Percentiles rank a stretch among this genome's conserved stretches.
Conservation (phyloP, 2,329 filamentous ascomycete genomes). For the Penicillium sp. region DNA sequence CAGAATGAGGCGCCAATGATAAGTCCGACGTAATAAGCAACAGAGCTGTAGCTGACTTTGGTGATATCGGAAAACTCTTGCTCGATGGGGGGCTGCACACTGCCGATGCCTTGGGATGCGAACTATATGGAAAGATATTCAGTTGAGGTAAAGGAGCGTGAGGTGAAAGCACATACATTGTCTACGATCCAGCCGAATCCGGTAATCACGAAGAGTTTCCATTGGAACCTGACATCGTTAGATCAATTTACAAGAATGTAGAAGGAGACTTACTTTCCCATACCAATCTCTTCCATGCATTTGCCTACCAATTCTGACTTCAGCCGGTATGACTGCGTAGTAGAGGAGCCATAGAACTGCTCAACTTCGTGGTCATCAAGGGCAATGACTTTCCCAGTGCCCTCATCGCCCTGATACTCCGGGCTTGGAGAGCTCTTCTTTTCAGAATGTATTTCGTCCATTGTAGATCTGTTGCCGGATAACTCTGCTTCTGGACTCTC, state of each 20-base stretch:
- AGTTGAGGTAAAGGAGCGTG: neutral
- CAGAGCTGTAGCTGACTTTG: constrained; percentile 33
- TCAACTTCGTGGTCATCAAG: constrained; percentile 31
- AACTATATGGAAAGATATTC: constrained; percentile 8
- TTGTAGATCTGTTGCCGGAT: neutral
- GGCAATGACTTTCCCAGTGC: constrained; percentile 17
- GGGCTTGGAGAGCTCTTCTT: constrained; percentile 4
- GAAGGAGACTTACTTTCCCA: constrained; percentile 29
- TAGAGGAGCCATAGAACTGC: constrained; percentile 42
- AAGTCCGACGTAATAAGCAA: constrained; percentile 42
- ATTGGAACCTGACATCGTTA: constrained; percentile 40
- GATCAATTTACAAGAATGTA: neutral
- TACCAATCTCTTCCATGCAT: constrained; percentile 30
- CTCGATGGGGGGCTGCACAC: constrained; percentile 29
- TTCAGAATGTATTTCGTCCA: constrained; percentile 19
- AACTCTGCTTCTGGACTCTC: neutral
- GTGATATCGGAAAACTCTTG: constrained; percentile 27
- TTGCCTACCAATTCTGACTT: constrained; percentile 32
- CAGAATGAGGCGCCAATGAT: constrained; percentile 51
- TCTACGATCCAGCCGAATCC: constrained; percentile 71
- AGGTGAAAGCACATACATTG: constrained; percentile 42
- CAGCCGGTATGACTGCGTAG: constrained; percentile 32
- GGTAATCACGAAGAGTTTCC: constrained; percentile 66
- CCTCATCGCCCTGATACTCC: neutral
- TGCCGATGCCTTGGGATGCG: constrained; percentile 32